A percentile compares a stretch with the other conserved stretches of the same genome.
phyloP scores from a whole-genome alignment of 176 grass and related monocot species.

The Melocanna baccifera region DNA sequence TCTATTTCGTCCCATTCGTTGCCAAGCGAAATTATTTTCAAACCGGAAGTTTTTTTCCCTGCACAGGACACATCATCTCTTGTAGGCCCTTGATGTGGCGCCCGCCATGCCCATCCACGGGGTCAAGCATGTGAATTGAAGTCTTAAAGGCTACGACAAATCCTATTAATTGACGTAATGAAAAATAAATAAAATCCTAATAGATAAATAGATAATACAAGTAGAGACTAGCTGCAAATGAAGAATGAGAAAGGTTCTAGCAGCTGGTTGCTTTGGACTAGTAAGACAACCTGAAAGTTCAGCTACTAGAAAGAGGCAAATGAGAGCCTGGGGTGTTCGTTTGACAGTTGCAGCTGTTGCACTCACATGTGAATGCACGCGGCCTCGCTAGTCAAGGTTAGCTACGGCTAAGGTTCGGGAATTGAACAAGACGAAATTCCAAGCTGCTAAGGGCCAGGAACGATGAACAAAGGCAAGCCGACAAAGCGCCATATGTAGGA shows the following conservation, averaged over 20 bases:
- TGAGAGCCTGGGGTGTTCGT: not conserved
- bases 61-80: not conserved
- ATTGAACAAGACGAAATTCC: not conserved
- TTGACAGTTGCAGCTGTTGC: conserved; percentile 16
- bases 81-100: not conserved
- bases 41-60: too few relatives aligned
- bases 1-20: too few relatives aligned
- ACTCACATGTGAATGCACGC: conserved; percentile 32
- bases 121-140: not conserved
- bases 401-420: not conserved
- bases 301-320: not conserved
- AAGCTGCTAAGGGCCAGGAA: not conserved
- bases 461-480: conserved; percentile 2
- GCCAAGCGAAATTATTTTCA: too few relatives aligned
- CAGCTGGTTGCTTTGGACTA: not conserved
- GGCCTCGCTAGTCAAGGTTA: not conserved
- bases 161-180: not conserved
- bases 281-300: conserved; percentile 24
- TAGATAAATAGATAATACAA: not conserved
- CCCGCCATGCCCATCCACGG: not conserved
- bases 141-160: conserved; percentile 12
- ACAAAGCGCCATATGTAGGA: not conserved
- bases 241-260: conserved; percentile 10
- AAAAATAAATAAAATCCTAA: not conserved
- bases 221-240: not conserved